Percentiles rank a stretch among this genome's conserved stretches.
These are phyloP conservation scores for Phytophthora litchii DNA, from an alignment of 352 stramenopile species.

Conservation along the genomic window DNA sequence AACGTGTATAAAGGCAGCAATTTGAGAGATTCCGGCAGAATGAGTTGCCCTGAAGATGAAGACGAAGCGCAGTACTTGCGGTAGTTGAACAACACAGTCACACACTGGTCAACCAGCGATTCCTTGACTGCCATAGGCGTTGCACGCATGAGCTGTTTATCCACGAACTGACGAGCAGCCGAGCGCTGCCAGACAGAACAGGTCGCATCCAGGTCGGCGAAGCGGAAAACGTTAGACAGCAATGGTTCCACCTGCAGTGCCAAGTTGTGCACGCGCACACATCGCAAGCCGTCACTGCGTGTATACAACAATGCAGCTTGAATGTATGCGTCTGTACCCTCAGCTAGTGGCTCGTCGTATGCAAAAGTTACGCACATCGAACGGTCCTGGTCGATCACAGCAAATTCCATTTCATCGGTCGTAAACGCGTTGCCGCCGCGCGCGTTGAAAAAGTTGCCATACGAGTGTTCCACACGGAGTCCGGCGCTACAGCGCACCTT, in stretches of 20 bases:
- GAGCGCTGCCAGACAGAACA: slow-evolving; percentile 86
- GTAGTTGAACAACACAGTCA: slow-evolving; percentile 91
- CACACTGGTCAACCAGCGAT: slow-evolving; percentile 83
- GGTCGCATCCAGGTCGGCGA: slow-evolving; percentile 87
- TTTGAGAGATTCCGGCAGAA: slow-evolving; percentile 92
- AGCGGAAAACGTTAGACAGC: slow-evolving; percentile 89
- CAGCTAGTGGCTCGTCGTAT: slow-evolving; percentile 85
- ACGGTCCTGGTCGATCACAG: slow-evolving; percentile 85
- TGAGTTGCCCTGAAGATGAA: slow-evolving; percentile 90
- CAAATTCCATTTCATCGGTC: slow-evolving; percentile 90
- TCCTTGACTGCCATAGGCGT: slow-evolving; percentile 79
- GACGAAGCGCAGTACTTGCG: slow-evolving; percentile 91
- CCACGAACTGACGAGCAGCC: slow-evolving; percentile 78
- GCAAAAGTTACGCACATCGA: slow-evolving; percentile 88
- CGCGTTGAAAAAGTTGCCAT: slow-evolving; percentile 79
- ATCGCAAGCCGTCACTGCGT: slow-evolving; percentile 79
- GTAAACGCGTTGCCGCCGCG: slow-evolving; percentile 58
- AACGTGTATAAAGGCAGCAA: slow-evolving; percentile 90
- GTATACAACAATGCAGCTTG: slow-evolving; percentile 92
- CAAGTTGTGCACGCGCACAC: slow-evolving; percentile 92
- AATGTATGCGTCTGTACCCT: slow-evolving; percentile 81
- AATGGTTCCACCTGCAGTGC: slow-evolving; percentile 77
- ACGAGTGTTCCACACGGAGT: slow-evolving; percentile 86
- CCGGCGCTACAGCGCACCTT: slow-evolving; percentile 89
- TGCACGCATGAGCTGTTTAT: slow-evolving; percentile 83